A percentile compares a stretch with the other conserved stretches of the same genome.
Conservation (phyloP, 495 filamentous ascomycete genomes). For the Neurospora tetraspora region DNA sequence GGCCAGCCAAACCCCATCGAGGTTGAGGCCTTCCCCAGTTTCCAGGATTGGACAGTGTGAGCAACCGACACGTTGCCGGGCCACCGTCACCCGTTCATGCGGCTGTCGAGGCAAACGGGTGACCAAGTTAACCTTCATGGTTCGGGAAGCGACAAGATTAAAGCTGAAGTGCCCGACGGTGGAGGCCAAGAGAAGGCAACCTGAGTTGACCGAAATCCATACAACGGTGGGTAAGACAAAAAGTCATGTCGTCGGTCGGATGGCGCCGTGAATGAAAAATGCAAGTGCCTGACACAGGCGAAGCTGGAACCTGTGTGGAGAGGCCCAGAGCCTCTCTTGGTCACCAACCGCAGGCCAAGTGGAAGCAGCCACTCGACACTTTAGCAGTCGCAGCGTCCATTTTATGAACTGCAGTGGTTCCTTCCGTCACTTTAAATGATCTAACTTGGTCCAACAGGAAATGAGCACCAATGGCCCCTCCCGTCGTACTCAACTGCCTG, state of each 20-base stretch:
- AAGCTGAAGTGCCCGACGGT: not conserved
- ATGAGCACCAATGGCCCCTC: not conserved
- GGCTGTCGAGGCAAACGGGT: not conserved
- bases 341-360: not conserved
- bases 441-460: not conserved
- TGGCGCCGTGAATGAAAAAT: not conserved
- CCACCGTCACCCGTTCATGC: not conserved
- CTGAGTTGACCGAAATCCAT: not conserved
- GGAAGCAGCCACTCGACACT: not conserved
- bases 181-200: not conserved
- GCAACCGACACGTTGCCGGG: not conserved
- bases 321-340: not conserved
- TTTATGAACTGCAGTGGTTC: not conserved
- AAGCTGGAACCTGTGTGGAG: not conserved
- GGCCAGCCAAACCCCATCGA: not conserved
- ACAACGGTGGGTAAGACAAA: not conserved
- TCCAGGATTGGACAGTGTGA: not conserved
- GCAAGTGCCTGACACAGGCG: not conserved
- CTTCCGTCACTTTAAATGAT: not conserved
- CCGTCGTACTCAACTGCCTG: not conserved
- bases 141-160: not conserved
- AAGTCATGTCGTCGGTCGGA: not conserved
- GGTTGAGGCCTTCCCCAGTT: not conserved
- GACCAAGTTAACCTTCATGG: not conserved
- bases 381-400: not conserved